Conservation (phyloP, 371 early-diverging fungal species). For the Mucor irregularis region DNA sequence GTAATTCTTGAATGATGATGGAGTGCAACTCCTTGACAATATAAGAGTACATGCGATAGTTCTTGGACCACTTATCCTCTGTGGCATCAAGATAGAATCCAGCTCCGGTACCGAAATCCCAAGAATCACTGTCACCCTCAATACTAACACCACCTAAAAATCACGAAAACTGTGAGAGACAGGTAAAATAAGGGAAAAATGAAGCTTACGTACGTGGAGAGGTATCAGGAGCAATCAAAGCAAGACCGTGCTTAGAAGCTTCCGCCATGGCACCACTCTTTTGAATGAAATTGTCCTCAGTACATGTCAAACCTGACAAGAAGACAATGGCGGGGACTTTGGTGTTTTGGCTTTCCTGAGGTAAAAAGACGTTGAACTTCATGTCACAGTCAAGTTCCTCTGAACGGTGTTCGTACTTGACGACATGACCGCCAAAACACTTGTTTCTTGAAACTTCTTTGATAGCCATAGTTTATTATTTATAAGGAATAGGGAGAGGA, state of each 20-base stretch:
- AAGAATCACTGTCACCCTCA: slow-evolving; percentile 53
- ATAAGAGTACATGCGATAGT: slow-evolving; percentile 88
- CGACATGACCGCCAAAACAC: slow-evolving; percentile 68
- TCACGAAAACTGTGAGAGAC: no score
- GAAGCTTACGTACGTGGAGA: slow-evolving; percentile 64
- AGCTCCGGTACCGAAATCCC: slow-evolving; percentile 65
- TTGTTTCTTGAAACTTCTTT: slow-evolving; percentile 46
- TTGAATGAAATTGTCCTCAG: slow-evolving; percentile 84
- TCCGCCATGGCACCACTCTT: slow-evolving; percentile 79
- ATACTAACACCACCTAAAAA: slow-evolving; percentile 42
- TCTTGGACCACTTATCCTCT: slow-evolving; percentile 66
- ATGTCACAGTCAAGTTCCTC: slow-evolving; percentile 65
- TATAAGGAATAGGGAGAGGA: not conserved
- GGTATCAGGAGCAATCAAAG: slow-evolving; percentile 86
- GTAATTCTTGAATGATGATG: slow-evolving; percentile 55
- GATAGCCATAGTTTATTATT: slow-evolving; percentile 9
- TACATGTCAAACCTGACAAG: slow-evolving; percentile 77
- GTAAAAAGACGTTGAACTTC: slow-evolving; percentile 79
- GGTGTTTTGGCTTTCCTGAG: slow-evolving; percentile 47
- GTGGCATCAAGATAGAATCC: slow-evolving; percentile 87
- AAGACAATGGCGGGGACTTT: slow-evolving; percentile 71
- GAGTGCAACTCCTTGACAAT: slow-evolving; percentile 71
- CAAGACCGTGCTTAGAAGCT: slow-evolving; percentile 69
- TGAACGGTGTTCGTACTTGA: slow-evolving; percentile 75
- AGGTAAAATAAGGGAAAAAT: not conserved